phyloP scores from a whole-genome alignment of 2,329 filamentous ascomycete species.

The Penicillium sp. region DNA sequence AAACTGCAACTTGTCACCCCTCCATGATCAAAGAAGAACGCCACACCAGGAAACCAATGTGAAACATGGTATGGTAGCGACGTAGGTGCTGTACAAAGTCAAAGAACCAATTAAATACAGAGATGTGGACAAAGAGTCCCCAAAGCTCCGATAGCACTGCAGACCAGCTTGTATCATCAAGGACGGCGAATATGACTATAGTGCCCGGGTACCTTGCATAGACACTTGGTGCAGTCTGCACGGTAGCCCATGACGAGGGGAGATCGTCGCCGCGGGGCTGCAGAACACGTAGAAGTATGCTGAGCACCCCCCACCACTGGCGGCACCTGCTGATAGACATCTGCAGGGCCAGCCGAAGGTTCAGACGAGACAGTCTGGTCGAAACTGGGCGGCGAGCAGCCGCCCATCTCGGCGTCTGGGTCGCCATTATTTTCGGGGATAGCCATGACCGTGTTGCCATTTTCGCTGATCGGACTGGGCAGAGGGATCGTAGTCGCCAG shows the following conservation, averaged over 20 bases:
- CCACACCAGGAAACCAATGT: background rate
- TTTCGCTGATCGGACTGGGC: slow-evolving; percentile 46
- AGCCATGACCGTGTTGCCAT: slow-evolving; percentile 25
- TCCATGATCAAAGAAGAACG: background rate
- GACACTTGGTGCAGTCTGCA: slow-evolving; percentile 77
- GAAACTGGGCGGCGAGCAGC: slow-evolving; percentile 1
- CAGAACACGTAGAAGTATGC: background rate
- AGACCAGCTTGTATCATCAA: slow-evolving; percentile 16
- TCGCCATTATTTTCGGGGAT: slow-evolving; percentile 8
- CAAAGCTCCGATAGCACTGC: background rate
- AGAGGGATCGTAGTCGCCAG: slow-evolving; percentile 27
- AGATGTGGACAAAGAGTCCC: background rate
- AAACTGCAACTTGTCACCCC: background rate
- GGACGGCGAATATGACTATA: slow-evolving; percentile 68
- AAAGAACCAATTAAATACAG: background rate
- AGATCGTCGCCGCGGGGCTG: slow-evolving; percentile 51
- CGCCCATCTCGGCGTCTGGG: slow-evolving; percentile 24
- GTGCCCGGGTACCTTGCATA: slow-evolving; percentile 72
- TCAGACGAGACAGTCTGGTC: background rate
- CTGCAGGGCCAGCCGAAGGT: background rate
- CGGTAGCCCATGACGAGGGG: slow-evolving; percentile 78
- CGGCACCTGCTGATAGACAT: background rate
- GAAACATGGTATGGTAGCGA: background rate
- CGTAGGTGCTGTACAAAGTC: background rate
- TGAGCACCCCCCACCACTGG: background rate